A percentile compares a stretch with the other conserved stretches of the same genome.
phyloP scores from a whole-genome alignment of 371 early-diverging fungal species.

The Lichtheimia ornata region DNA sequence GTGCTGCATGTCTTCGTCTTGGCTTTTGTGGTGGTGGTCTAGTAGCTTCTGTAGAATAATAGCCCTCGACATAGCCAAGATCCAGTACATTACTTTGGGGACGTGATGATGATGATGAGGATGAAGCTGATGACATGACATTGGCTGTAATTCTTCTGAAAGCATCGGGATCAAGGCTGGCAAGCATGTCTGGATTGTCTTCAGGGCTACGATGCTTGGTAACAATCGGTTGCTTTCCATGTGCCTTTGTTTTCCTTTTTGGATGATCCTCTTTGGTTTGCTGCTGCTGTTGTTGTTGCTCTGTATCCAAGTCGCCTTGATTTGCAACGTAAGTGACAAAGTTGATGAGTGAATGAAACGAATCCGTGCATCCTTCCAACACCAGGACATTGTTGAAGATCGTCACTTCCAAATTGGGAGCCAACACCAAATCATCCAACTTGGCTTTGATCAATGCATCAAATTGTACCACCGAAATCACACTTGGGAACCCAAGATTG shows the following conservation, averaged over 20 bases:
- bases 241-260: slow-evolving; percentile 4
- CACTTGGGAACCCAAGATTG: slow-evolving; percentile 40
- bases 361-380: slow-evolving; percentile 77
- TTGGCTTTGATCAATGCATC: slow-evolving; percentile 46
- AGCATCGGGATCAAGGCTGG: slow-evolving; percentile 64
- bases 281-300: not conserved
- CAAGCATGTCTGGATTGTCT: slow-evolving; percentile 29
- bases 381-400: slow-evolving; percentile 66
- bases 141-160: slow-evolving; percentile 29
- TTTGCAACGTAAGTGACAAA: slow-evolving; percentile 49
- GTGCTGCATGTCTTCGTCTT: slow-evolving; percentile 27
- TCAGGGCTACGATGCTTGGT: not conserved
- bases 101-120: not conserved
- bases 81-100: slow-evolving; percentile 7
- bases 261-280: not conserved
- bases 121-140: not conserved
- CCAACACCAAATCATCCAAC: slow-evolving; percentile 24
- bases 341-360: slow-evolving; percentile 65
- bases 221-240: not conserved
- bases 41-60: slow-evolving; percentile 28
- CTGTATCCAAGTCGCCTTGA: slow-evolving; percentile 22
- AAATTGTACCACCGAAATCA: slow-evolving; percentile 35
- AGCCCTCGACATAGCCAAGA: slow-evolving; percentile 58
- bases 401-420: slow-evolving; percentile 25
- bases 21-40: slow-evolving; percentile 30